Percentiles rank a stretch among this genome's conserved stretches.
These are phyloP conservation scores for Calonectria pteridis DNA, from an alignment of 2,329 filamentous ascomycete genomes.

Conservation along the genomic window DNA sequence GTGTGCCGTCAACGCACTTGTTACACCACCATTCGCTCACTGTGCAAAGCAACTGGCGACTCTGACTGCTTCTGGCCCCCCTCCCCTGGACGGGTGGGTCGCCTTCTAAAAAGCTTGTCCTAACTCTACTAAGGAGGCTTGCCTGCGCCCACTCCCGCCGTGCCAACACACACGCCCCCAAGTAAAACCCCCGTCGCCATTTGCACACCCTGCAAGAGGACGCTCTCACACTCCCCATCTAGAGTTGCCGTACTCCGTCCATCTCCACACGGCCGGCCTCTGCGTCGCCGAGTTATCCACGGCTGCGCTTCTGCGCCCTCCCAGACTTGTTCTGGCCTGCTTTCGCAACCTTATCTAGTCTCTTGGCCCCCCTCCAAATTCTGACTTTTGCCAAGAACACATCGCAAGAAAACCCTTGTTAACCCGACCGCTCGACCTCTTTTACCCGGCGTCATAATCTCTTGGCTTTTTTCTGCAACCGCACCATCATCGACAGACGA, in stretches of 20 bases:
- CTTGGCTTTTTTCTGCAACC: conserved; percentile 28
- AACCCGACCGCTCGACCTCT: conserved; percentile 29
- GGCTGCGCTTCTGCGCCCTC: conserved; percentile 39
- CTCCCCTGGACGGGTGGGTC: conserved; percentile 40
- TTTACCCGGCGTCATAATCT: conserved; percentile 10
- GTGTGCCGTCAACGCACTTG: conserved; percentile 1
- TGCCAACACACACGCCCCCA: background rate
- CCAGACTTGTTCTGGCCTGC: conserved; percentile 38
- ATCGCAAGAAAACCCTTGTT: conserved; percentile 37
- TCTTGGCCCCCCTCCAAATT: conserved; percentile 39
- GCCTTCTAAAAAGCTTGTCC: conserved; percentile 48
- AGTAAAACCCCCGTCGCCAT: background rate
- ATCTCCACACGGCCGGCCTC: conserved; percentile 49
- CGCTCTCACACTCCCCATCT: conserved; percentile 36
- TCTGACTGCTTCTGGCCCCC: conserved; percentile 2
- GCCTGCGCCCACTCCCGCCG: conserved; percentile 28
- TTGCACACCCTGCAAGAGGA: conserved; percentile 26
- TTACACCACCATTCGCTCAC: conserved; percentile 7
- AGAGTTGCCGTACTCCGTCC: conserved; percentile 45
- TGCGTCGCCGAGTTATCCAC: conserved; percentile 52
- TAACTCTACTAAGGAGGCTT: conserved; percentile 35
- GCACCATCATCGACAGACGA: background rate
- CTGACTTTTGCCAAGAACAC: conserved; percentile 37
- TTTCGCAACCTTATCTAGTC: conserved; percentile 48
- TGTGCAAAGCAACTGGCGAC: conserved; percentile 2